These are phyloP conservation scores for Breynia disticha DNA, from an alignment of 441 rosid species.

Conservation along the genomic window DNA sequence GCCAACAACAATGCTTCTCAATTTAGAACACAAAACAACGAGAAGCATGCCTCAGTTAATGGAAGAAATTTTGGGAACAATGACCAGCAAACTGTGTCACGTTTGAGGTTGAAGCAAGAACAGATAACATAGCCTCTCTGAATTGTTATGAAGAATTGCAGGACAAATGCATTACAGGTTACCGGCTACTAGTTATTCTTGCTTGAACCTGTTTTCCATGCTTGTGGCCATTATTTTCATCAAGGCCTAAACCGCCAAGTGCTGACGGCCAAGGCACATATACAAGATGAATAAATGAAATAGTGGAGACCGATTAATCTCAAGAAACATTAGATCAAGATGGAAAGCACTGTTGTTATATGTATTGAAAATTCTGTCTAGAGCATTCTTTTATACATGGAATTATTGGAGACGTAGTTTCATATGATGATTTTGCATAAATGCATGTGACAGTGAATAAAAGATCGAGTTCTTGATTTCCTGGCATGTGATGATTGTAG, in stretches of 20 bases:
- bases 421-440: conserved; percentile 5
- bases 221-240: too few relatives aligned
- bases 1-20: conserved; percentile 35
- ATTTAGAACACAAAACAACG: conserved; percentile 25
- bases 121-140: conserved; percentile 29
- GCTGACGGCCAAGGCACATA: conserved; percentile 7
- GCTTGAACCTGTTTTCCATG: conserved; percentile 10
- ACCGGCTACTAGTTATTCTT: conserved; percentile 8
- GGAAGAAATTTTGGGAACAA: conserved; percentile 22
- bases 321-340: conserved; percentile 11
- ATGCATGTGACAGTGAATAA: conserved; percentile 6
- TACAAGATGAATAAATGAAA: conserved; percentile 7
- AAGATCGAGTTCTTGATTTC: too few relatives aligned
- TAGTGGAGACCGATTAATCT: conserved; percentile 3
- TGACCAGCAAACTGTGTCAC: conserved; percentile 42
- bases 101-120: conserved; percentile 63
- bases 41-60: conserved; percentile 21
- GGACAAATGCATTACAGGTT: neutral
- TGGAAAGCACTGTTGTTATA: conserved; percentile 12
- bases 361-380: conserved; percentile 18
- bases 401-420: conserved; percentile 16
- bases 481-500: too few relatives aligned
- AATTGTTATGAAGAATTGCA: too few relatives aligned
- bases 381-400: conserved; percentile 45
- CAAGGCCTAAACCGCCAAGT: too few relatives aligned